Conservation (phyloP, 495 filamentous ascomycete species). For the Penicillium maclennaniae region DNA sequence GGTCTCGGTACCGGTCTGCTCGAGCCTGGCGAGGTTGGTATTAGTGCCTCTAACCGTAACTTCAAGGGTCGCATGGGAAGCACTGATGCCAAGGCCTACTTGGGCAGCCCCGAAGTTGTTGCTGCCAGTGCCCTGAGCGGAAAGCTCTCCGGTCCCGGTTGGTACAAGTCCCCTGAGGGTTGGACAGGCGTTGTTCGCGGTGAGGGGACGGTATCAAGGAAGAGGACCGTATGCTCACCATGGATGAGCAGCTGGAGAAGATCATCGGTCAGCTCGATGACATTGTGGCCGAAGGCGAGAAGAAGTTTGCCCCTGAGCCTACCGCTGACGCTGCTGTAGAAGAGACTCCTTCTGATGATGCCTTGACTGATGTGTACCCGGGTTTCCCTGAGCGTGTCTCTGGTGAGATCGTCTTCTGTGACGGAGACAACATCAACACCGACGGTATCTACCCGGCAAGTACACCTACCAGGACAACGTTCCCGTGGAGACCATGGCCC, state of each 20-base stretch:
- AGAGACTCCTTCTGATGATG: slow-evolving; percentile 18
- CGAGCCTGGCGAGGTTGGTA: slow-evolving; percentile 84
- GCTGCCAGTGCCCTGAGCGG: slow-evolving; percentile 82
- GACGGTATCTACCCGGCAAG: slow-evolving; percentile 80
- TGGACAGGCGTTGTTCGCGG: slow-evolving; percentile 64
- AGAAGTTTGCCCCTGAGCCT: slow-evolving; percentile 28
- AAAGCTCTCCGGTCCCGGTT: slow-evolving; percentile 73
- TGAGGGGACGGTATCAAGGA: slow-evolving; percentile 64
- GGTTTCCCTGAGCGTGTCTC: slow-evolving; percentile 50
- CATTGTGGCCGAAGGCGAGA: slow-evolving; percentile 53
- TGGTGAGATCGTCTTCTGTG: slow-evolving; percentile 53
- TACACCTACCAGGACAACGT: slow-evolving; percentile 89
- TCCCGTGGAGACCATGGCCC: slow-evolving; percentile 70
- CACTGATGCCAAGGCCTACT: slow-evolving; percentile 78
- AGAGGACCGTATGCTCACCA: slow-evolving; percentile 57
- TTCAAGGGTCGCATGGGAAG: slow-evolving; percentile 93
- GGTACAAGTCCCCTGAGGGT: slow-evolving; percentile 67
- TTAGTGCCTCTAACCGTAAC: slow-evolving; percentile 83
- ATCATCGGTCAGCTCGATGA: slow-evolving; percentile 62
- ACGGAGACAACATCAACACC: slow-evolving; percentile 50
- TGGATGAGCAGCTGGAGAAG: slow-evolving; percentile 66
- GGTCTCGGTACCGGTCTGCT: slow-evolving; percentile 80
- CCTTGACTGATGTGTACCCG: slow-evolving; percentile 45
- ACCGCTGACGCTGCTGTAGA: slow-evolving; percentile 5
- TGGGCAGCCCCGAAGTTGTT: slow-evolving; percentile 87